phyloP scores from a whole-genome alignment of 768 basidiomycete species.

The Crucibulum laeve region DNA sequence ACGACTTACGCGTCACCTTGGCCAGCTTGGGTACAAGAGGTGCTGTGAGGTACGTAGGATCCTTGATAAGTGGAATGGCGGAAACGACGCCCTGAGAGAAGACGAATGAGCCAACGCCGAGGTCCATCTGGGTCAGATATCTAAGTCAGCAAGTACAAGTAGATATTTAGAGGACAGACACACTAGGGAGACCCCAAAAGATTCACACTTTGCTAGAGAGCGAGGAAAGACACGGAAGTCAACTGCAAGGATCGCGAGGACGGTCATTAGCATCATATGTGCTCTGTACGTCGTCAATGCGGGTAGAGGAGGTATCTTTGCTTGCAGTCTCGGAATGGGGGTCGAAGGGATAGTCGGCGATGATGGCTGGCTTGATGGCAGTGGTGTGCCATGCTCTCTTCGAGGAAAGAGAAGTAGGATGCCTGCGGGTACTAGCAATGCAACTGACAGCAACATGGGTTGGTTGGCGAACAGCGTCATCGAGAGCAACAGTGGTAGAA shows the following conservation, averaged over 20 bases:
- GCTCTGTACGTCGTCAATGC: constrained; percentile 86
- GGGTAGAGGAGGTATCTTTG: constrained; percentile 47
- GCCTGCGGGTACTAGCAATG: constrained; percentile 41
- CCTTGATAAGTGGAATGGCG: constrained; percentile 73
- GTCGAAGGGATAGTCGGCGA: constrained; percentile 12
- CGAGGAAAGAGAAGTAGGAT: constrained; percentile 40
- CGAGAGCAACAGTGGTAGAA: constrained; percentile 74
- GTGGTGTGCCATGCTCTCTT: constrained; percentile 38
- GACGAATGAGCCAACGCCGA: constrained; percentile 96
- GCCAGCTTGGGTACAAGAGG: constrained; percentile 49
- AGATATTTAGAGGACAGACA: constrained; percentile 10
- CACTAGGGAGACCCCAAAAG: constrained; percentile 93
- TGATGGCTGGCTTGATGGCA: constrained; percentile 41
- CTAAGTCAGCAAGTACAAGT: constrained; percentile 1
- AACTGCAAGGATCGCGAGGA: constrained; percentile 89
- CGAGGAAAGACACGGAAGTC: constrained; percentile 94
- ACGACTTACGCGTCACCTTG: constrained; percentile 46
- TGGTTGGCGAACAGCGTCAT: constrained; percentile 71
- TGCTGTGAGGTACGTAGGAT: constrained; percentile 46
- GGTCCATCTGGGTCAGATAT: constrained; percentile 73
- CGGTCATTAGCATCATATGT: constrained; percentile 93
- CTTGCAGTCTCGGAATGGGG: constrained; percentile 3
- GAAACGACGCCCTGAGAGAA: constrained; percentile 94
- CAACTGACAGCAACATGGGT: constrained; percentile 46
- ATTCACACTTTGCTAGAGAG: constrained; percentile 85